Conservation (phyloP, 495 filamentous ascomycete species). For the Amphirosellinia nigrospora region DNA sequence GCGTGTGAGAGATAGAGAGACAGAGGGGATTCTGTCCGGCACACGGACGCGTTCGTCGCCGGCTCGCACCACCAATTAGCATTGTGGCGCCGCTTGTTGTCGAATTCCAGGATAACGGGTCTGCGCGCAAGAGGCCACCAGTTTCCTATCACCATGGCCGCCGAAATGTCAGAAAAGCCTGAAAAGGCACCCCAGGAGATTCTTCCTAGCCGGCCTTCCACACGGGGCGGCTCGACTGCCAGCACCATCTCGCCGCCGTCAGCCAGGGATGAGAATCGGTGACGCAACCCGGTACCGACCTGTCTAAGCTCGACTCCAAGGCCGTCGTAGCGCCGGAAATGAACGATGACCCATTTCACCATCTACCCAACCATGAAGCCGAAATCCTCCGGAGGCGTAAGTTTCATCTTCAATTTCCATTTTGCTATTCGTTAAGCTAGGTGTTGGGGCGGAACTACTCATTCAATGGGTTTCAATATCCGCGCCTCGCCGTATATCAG, state of each 20-base stretch:
- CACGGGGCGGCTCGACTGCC: slow-evolving; percentile 37
- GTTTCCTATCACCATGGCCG: slow-evolving; percentile 30
- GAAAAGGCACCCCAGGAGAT: slow-evolving; percentile 31
- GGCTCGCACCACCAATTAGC: neutral
- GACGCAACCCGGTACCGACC: slow-evolving; percentile 15
- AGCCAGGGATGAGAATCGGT: slow-evolving; percentile 24
- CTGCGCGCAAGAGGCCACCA: slow-evolving; percentile 5
- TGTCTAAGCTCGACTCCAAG: slow-evolving; percentile 61
- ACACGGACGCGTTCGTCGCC: slow-evolving; percentile 3
- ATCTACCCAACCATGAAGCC: slow-evolving; percentile 59
- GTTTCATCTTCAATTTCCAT: neutral
- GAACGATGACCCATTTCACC: slow-evolving; percentile 57
- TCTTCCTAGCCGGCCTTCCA: slow-evolving; percentile 39
- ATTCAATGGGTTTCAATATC: neutral
- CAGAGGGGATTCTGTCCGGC: neutral
- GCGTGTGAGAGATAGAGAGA: neutral
- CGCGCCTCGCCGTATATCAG: neutral
- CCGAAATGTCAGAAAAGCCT: slow-evolving; percentile 38
- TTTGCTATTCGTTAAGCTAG: neutral
- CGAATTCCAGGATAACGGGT: slow-evolving; percentile 7
- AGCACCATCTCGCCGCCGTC: slow-evolving; percentile 13
- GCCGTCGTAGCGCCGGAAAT: slow-evolving; percentile 40
- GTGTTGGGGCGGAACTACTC: neutral
- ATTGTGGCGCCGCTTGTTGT: slow-evolving; percentile 8
- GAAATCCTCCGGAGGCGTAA: slow-evolving; percentile 58